Evolutionary conservation across 2,329 filamentous ascomycete species (phyloP), one percentile per base, ranked within the genome.

Genomic region (Cyphellophora europaea): DNA sequence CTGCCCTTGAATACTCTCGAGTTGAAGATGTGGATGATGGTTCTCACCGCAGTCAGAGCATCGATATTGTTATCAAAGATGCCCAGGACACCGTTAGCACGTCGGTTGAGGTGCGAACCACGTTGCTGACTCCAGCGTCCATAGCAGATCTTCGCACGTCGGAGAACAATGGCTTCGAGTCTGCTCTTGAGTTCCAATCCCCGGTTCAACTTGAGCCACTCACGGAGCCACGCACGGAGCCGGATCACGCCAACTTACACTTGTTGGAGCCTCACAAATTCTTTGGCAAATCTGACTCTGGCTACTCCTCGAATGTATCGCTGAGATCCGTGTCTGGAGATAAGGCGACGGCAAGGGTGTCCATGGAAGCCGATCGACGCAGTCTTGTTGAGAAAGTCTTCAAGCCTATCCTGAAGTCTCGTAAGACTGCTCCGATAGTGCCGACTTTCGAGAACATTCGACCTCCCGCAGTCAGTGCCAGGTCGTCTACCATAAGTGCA

Each of bases 241-340:
- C 21, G 21, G 8, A n/a, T 8, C 8, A 8, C 21, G 8, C 21
- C 8, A 25, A 25, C n/a, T 25, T 25, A 8, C n/a, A 13, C 30
- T 11, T 19, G 19, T 11, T 14, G 4, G 23, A 35, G 19, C 36
- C 34, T 25, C 38, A 35, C 27, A 32, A 21, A 14, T 19, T 33
- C 3, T 21, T 37, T 10, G 33, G 35, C 29, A 48, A 49, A 15
- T 45, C 41, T 27, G 49, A 51, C 21, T 48, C 44, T 35, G 49
- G 49, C 14, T 51, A 51, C 38, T 47, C 44, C 35, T 51, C 49
- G 11, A 41, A 34, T 21, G 39, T 35, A 15, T 51, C 49, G 6
- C 32, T 48, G 11, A 36, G 37, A 15, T 43, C 38, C 13, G 13
- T 16, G 4, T 10, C 23, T 13, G 14, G 19, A 8, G 32, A 28